Evolutionary conservation across 441 rosid species (phyloP), one percentile per base, ranked within the genome.

Genomic region (Bruguiera hainesii): DNA sequence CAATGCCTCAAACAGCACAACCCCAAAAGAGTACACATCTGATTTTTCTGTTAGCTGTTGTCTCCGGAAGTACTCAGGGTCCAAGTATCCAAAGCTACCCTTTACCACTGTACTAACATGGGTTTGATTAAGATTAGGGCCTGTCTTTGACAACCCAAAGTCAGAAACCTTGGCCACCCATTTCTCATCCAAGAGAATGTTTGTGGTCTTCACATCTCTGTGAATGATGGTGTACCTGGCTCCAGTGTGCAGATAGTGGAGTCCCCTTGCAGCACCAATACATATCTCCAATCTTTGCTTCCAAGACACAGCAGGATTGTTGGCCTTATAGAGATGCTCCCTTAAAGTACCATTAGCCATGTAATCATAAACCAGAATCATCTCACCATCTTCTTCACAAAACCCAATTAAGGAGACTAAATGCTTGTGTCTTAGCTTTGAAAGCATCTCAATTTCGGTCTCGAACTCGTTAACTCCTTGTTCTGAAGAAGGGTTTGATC

Each of bases 401-500:
- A 23, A 53, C 3, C 53, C 55, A 66, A 49, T 8, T 33, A 48
- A 60, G 46, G 28, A 93, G 33, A 90, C 98, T 56, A 93, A 79
- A 67, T 93, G 98, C 80, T 81, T 84, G 83, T 93, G 97, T 68
- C 98, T 80, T 53, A 93, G 68, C 80, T 85, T 86, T 0, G 97
- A 90, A 26, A 93, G 94, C 88, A 89, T 90, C 74, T 90, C 96
- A 20, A 93, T 89, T 66, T 93, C 98, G 0, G 97, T 93, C 74
- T 82, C 80, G 83, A 93, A 93, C 69, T 93, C 98, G 58, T 84
- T 67, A 3, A 89, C 83, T 50, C 98, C 98, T 79, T 93, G 98
- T 60, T 90, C 88, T 16, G 96, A 93, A 48, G 82, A 85, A 1
- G 92, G 96, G 79, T 89, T 87, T 64, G 97, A 89, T 78, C 94